phyloP scores from a whole-genome alignment of 2,329 filamentous ascomycete species.

The Cladosporium phlei region DNA sequence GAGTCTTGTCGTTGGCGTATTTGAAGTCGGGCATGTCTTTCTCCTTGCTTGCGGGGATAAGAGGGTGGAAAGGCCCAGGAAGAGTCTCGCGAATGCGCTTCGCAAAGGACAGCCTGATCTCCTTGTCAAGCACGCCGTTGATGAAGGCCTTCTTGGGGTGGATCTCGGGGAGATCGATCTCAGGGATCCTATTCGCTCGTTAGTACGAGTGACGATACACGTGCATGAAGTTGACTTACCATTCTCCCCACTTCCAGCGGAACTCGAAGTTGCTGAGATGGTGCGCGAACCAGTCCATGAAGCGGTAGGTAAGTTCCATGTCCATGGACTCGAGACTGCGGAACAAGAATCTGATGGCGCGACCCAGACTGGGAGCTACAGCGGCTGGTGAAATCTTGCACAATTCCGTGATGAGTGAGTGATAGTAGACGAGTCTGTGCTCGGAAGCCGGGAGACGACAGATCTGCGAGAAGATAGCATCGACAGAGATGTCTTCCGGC shows the following conservation, averaged over 20 bases:
- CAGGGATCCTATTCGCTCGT: constrained; percentile 58
- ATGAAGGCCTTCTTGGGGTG: constrained; percentile 94
- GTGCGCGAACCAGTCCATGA: constrained; percentile 96
- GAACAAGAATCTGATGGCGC: constrained; percentile 90
- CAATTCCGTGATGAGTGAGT: constrained; percentile 86
- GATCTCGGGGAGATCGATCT: constrained; percentile 69
- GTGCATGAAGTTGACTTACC: no score
- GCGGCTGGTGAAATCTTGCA: constrained; percentile 94
- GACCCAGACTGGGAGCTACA: constrained; percentile 88
- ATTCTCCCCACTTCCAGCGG: constrained; percentile 99
- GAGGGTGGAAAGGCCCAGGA: constrained; percentile 71
- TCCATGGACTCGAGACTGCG: constrained; percentile 77
- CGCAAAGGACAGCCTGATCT: constrained; percentile 92
- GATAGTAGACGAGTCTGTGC: constrained; percentile 95
- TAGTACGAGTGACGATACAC: neutral
- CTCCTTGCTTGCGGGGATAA: constrained; percentile 84
- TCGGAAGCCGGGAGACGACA: constrained; percentile 81
- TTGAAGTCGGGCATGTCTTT: constrained; percentile 97
- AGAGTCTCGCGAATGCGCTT: constrained; percentile 93
- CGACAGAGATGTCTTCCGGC: constrained; percentile 93
- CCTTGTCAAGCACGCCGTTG: constrained; percentile 84
- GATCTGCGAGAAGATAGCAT: constrained; percentile 93
- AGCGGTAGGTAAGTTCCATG: constrained; percentile 77
- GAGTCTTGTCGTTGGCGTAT: constrained; percentile 68
- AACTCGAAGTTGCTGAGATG: constrained; percentile 99